Evolutionary conservation across 2,329 filamentous ascomycete species (phyloP).

Genomic region (Xylaria sp.): DNA sequence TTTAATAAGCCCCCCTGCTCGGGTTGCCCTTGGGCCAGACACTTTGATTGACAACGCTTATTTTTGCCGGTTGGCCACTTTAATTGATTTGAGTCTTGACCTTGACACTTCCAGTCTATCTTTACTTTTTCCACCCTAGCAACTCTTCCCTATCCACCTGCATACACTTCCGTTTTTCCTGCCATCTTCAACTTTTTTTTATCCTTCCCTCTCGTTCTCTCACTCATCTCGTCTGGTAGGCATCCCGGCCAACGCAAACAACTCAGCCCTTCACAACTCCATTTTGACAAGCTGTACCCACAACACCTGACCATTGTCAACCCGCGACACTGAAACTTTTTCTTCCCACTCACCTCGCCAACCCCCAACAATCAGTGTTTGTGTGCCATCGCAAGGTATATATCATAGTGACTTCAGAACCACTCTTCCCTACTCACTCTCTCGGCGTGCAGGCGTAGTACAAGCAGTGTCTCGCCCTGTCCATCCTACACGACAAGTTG

Average conservation of each 20-base stretch:
- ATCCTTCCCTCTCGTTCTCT: background rate
- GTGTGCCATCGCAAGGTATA: too few relatives aligned
- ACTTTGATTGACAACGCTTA: slow-evolving; percentile 29
- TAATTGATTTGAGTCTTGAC: too few relatives aligned
- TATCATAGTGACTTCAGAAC: too few relatives aligned
- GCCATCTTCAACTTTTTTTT: slow-evolving; percentile 1
- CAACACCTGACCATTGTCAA: too few relatives aligned
- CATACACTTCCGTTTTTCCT: slow-evolving; percentile 11
- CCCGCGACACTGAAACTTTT: background rate
- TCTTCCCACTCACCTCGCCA: background rate
- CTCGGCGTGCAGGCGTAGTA: background rate
- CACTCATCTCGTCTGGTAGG: background rate
- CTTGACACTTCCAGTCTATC: slow-evolving; percentile 3
- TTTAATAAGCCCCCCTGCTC: slow-evolving; percentile 24
- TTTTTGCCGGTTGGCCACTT: slow-evolving; percentile 24
- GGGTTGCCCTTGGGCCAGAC: slow-evolving; percentile 29
- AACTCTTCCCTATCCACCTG: slow-evolving; percentile 15
- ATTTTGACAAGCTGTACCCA: too few relatives aligned
- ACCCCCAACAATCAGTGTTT: background rate
- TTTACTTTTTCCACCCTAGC: slow-evolving; percentile 15
- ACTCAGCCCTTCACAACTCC: too few relatives aligned
- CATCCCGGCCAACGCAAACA: background rate
- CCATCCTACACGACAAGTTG: background rate
- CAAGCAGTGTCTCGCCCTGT: background rate
- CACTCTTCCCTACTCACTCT: background rate